A percentile compares a stretch with the other conserved stretches of the same genome.
Conservation (phyloP, 805 yeast species). For the Wickerhamiella hasegawae region DNA sequence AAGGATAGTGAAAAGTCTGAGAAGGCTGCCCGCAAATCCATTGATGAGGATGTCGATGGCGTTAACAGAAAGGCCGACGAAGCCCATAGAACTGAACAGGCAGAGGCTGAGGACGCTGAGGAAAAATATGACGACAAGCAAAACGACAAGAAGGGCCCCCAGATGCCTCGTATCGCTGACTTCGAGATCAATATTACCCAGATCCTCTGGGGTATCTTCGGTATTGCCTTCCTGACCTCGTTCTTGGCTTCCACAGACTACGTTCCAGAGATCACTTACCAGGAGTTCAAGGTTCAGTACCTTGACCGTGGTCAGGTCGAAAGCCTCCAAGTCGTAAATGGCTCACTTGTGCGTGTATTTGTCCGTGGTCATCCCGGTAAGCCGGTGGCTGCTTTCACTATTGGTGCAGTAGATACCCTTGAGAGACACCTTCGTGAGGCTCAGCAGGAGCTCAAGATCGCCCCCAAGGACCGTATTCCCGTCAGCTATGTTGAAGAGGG, state of each 20-base stretch:
- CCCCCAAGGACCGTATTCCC: slow-evolving; percentile 55
- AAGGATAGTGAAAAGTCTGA: no score
- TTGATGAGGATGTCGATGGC: no score
- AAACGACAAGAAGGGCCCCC: slow-evolving; percentile 1
- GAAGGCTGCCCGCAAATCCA: no score
- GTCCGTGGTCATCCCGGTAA: slow-evolving; percentile 30
- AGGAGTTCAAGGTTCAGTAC: slow-evolving; percentile 66
- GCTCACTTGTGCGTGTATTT: slow-evolving; percentile 54
- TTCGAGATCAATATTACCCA: slow-evolving; percentile 15
- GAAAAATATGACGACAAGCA: not conserved
- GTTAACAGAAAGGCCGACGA: no score
- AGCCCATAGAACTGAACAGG: no score
- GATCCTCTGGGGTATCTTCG: slow-evolving; percentile 13
- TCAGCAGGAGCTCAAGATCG: slow-evolving; percentile 51
- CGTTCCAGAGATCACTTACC: slow-evolving; percentile 61
- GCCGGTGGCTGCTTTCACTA: slow-evolving; percentile 42
- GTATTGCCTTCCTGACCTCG: slow-evolving; percentile 12
- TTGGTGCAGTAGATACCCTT: slow-evolving; percentile 81
- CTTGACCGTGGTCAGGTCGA: slow-evolving; percentile 67
- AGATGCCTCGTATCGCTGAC: slow-evolving; percentile 6
- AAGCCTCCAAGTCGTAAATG: slow-evolving; percentile 60
- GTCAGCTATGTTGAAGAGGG: slow-evolving; percentile 66
- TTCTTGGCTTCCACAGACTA: slow-evolving; percentile 10
- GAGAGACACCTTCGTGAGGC: slow-evolving; percentile 65
- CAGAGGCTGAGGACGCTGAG: no score